Conservation (phyloP, 345 rosid species). For the Lepidium aucheri region DNA sequence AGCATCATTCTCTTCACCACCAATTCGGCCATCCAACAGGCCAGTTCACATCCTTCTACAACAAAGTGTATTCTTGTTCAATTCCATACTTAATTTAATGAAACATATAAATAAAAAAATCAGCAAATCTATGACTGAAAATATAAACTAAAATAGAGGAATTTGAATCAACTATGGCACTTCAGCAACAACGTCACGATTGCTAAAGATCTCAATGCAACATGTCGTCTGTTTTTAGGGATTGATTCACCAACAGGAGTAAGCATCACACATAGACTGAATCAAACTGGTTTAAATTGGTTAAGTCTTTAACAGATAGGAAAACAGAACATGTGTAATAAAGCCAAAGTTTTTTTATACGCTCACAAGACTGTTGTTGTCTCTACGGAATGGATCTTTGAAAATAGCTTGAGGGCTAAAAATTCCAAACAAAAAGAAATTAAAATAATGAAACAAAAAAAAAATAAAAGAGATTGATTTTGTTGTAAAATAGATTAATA, state of each 20-base stretch:
- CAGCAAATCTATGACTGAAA: background rate
- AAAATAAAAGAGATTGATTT: too few species aligned
- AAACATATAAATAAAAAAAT: background rate
- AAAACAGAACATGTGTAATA: constrained; percentile 10
- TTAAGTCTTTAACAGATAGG: background rate
- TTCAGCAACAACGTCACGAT: constrained; percentile 60
- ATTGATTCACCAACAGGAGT: constrained; percentile 84
- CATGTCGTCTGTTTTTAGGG: constrained; percentile 70
- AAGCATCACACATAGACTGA: constrained; percentile 89
- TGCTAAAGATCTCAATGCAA: constrained; percentile 75
- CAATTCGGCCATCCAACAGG: constrained; percentile 87
- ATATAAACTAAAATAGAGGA: background rate
- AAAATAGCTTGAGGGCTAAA: constrained; percentile 93
- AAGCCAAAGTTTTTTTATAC: background rate
- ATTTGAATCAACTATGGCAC: constrained; percentile 48
- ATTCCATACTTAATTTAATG: constrained; percentile 53
- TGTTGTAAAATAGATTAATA: too few species aligned
- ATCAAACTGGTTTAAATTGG: background rate
- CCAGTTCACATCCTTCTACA: constrained; percentile 84
- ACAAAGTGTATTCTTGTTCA: constrained; percentile 86
- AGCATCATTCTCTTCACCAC: constrained; percentile 29
- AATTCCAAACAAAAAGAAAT: background rate
- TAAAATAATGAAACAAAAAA: background rate
- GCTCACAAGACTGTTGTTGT: constrained; percentile 80
- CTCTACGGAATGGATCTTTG: constrained; percentile 86